A percentile compares a stretch with the other conserved stretches of the same genome.
Conservation (phyloP, 805 yeast genomes). For the Debaryomyces prosopidis region DNA sequence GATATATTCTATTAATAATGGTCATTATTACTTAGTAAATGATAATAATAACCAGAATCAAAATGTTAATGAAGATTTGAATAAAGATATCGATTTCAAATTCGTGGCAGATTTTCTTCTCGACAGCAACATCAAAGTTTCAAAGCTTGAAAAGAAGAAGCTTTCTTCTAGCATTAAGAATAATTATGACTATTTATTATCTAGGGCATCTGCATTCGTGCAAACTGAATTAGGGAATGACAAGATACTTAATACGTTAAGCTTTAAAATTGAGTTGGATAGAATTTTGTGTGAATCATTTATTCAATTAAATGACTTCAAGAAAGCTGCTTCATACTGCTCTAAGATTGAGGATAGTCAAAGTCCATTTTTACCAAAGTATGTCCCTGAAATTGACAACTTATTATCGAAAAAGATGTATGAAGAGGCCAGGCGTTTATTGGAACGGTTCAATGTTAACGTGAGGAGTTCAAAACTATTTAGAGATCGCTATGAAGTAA, state of each 20-base stretch:
- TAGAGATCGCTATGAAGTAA: conserved; percentile 29
- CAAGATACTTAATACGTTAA: conserved; percentile 16
- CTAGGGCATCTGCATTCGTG: conserved; percentile 34
- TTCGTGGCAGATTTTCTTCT: conserved; percentile 26
- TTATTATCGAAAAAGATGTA: conserved; percentile 33
- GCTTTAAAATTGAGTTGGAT: conserved; percentile 30
- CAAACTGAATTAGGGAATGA: conserved; percentile 10
- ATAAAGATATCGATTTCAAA: conserved; percentile 21
- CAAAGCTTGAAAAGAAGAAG: conserved; percentile 24
- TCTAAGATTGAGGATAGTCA: conserved; percentile 15
- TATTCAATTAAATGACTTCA: conserved; percentile 23
- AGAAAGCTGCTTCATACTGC: conserved; percentile 25
- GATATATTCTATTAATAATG: conserved; percentile 41
- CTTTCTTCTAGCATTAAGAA: conserved; percentile 37
- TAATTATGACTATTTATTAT: conserved; percentile 42
- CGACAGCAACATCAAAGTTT: conserved; percentile 23
- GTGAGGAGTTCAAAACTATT: conserved; percentile 42
- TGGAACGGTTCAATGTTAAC: conserved; percentile 34
- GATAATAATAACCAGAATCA: conserved; percentile 27
- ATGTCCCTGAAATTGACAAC: conserved; percentile 33
- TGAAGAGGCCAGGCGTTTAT: conserved; percentile 37
- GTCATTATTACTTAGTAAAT: conserved; percentile 23
- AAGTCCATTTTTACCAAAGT: conserved; percentile 39
- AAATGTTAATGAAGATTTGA: conserved; percentile 13
- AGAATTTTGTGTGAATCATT: conserved; percentile 43